These are phyloP conservation scores for Pythium phragmitis DNA, from an alignment of 352 stramenopile genomes.

Conservation along the genomic window DNA sequence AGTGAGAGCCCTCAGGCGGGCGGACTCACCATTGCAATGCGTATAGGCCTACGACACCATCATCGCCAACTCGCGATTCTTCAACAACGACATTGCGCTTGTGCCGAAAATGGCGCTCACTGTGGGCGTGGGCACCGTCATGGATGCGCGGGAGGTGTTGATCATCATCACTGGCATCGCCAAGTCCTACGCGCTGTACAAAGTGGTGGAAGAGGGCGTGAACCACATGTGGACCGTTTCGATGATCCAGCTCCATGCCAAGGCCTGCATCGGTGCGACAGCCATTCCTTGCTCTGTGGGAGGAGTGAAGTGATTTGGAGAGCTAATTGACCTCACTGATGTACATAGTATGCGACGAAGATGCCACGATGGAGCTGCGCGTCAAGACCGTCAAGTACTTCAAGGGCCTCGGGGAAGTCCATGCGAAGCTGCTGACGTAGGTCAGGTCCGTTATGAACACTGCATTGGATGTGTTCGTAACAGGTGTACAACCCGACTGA, in stretches of 20 bases:
- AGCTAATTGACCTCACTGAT: too few relatives aligned
- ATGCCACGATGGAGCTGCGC: slow-evolving; percentile 85
- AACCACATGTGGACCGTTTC: slow-evolving; percentile 93
- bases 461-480: background rate
- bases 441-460: background rate
- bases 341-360: slow-evolving; percentile 80
- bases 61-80: slow-evolving; percentile 88
- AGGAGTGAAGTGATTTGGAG: background rate
- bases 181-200: slow-evolving; percentile 87
- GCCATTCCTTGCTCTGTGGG: background rate
- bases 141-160: slow-evolving; percentile 85
- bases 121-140: slow-evolving; percentile 86
- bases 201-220: slow-evolving; percentile 88
- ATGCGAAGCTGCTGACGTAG: slow-evolving; percentile 41
- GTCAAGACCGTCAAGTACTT: slow-evolving; percentile 93
- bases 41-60: slow-evolving; percentile 87
- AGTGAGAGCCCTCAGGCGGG: too few relatives aligned
- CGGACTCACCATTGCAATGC: background rate
- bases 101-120: slow-evolving; percentile 91
- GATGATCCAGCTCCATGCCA: slow-evolving; percentile 81
- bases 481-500: background rate
- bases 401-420: slow-evolving; percentile 66
- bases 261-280: slow-evolving; percentile 67
- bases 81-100: slow-evolving; percentile 71
- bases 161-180: slow-evolving; percentile 86